These are phyloP conservation scores for Chalciporus chontae DNA, from an alignment of 768 basidiomycete species.

Conservation along the genomic window DNA sequence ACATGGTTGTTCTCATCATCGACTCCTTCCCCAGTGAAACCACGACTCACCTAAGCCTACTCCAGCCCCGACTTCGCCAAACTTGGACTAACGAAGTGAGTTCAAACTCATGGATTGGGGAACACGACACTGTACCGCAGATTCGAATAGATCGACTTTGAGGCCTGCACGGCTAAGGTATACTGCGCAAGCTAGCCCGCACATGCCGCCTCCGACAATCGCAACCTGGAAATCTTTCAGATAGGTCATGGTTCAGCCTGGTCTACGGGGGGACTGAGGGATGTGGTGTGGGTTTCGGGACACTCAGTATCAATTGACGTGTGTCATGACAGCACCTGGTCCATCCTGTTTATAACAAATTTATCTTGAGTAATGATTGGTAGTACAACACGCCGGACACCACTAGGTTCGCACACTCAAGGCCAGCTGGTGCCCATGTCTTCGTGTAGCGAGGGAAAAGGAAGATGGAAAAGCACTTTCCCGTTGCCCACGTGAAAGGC, in stretches of 20 bases:
- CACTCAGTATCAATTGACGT: not conserved
- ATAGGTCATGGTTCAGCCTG: constrained; percentile 1
- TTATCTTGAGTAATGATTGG: too few relatives aligned
- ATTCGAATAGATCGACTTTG: constrained; percentile 49
- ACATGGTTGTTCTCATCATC: not conserved
- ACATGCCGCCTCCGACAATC: constrained; percentile 55
- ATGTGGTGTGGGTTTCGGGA: not conserved
- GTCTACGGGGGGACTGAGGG: not conserved
- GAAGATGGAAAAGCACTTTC: not conserved
- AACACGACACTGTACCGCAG: constrained; percentile 34
- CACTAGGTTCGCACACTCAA: not conserved
- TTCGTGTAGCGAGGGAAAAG: not conserved
- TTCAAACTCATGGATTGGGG: not conserved
- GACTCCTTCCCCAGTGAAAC: not conserved
- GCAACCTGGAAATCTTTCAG: constrained; percentile 46
- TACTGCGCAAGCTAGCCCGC: constrained; percentile 47
- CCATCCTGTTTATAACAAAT: not conserved
- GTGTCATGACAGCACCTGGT: too few relatives aligned
- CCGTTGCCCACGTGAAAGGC: not conserved
- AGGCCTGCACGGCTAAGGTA: constrained; percentile 42
- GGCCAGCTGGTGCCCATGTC: not conserved
- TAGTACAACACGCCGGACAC: not conserved
- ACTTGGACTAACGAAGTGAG: constrained; percentile 35
- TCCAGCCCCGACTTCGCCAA: constrained; percentile 54
- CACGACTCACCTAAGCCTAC: constrained; percentile 42